Conservation (phyloP, 116 monocot genomes). For the Posidonia oceanica region DNA sequence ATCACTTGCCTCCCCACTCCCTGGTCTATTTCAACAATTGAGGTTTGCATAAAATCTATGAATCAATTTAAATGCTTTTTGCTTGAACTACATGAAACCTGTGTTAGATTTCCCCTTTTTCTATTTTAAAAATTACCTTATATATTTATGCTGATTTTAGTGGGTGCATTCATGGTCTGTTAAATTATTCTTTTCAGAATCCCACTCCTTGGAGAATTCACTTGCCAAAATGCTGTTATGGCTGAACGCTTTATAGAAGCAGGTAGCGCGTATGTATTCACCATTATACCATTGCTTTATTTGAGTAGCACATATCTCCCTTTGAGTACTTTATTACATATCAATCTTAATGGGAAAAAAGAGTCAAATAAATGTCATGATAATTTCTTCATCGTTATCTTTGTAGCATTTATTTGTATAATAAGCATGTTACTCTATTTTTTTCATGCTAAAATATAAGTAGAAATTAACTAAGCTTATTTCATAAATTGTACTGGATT, state of each 20-base stretch:
- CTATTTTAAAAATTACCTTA: neutral
- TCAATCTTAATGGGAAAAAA: too few species aligned
- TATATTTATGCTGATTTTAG: neutral
- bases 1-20: conserved; percentile 57
- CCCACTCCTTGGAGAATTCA: conserved; percentile 91
- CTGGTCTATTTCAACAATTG: conserved; percentile 81
- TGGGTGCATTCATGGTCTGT: neutral
- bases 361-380: too few species aligned
- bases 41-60: conserved; percentile 23
- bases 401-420: neutral
- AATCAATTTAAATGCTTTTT: too few species aligned
- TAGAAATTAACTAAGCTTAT: too few species aligned
- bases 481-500: too few species aligned
- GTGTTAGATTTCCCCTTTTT: too few species aligned
- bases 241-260: conserved; percentile 97
- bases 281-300: neutral
- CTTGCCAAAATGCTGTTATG: conserved; percentile 86
- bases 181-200: conserved; percentile 32
- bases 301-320: neutral
- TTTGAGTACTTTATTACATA: neutral
- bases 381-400: too few species aligned
- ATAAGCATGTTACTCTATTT: neutral
- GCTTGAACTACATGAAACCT: too few species aligned
- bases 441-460: neutral
- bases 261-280: conserved; percentile 99